Conservation (phyloP, 192 early-diverging fungal species). For the Radiomyces spectabilis region DNA sequence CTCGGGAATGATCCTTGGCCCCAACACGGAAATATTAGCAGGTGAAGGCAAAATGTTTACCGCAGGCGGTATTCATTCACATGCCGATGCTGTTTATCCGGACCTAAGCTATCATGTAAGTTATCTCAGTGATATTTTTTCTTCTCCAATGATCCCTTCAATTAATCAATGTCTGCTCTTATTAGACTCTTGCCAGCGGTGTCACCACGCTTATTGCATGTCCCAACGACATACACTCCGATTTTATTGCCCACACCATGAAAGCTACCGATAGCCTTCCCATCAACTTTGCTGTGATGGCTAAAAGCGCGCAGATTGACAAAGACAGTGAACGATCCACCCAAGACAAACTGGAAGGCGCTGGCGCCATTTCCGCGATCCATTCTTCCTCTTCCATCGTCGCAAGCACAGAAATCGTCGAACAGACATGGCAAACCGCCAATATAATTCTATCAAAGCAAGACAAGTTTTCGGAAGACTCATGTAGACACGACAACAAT, state of each 20-base stretch:
- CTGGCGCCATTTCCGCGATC: constrained; percentile 90
- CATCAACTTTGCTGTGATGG: constrained; percentile 87
- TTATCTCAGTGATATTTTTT: constrained; percentile 16
- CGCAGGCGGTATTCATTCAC: constrained; percentile 87
- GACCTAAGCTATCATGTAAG: constrained; percentile 72
- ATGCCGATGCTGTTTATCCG: constrained; percentile 93
- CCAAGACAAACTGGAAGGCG: constrained; percentile 91
- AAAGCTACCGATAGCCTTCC: constrained; percentile 82
- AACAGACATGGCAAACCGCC: constrained; percentile 90
- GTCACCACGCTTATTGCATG: constrained; percentile 83
- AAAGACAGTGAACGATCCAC: constrained; percentile 85
- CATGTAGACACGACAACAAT: constrained; percentile 63
- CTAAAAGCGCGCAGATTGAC: constrained; percentile 87
- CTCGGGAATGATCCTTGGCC: constrained; percentile 83
- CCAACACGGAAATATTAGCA: constrained; percentile 82
- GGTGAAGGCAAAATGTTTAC: constrained; percentile 88
- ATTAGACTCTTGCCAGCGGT: constrained; percentile 61
- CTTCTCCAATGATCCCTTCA: background rate
- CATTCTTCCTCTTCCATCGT: constrained; percentile 94
- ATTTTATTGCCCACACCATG: constrained; percentile 88
- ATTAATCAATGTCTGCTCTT: constrained; percentile 20
- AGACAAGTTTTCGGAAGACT: constrained; percentile 48
- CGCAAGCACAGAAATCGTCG: constrained; percentile 84
- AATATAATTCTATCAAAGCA: constrained; percentile 86
- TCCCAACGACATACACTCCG: constrained; percentile 92